These are phyloP conservation scores for Phytophthora sp. DNA, from an alignment of 352 stramenopile species.

Conservation along the genomic window DNA sequence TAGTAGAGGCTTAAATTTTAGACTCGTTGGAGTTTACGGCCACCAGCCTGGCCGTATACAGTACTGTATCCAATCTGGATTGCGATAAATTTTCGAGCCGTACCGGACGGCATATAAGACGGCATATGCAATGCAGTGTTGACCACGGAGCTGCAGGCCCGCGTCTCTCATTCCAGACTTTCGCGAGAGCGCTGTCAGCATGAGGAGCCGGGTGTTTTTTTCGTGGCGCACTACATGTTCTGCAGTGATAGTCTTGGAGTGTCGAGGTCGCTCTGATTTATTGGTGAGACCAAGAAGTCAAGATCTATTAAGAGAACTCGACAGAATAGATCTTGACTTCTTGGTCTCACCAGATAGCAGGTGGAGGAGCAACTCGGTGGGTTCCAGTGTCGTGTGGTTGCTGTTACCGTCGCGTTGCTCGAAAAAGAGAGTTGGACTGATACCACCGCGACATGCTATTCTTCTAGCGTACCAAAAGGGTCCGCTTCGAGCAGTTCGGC, in stretches of 20 bases:
- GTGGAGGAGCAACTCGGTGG: conserved; percentile 14
- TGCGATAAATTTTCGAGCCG: conserved; percentile 8
- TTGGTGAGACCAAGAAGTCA: conserved; percentile 10
- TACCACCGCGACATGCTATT: conserved; percentile 18
- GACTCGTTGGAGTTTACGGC: conserved; percentile 7
- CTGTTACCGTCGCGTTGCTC: conserved; percentile 17
- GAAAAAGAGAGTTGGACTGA: conserved; percentile 17
- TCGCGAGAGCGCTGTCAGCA: neutral
- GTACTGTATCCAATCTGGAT: conserved; percentile 12
- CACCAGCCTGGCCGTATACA: neutral
- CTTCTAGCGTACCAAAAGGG: conserved; percentile 3
- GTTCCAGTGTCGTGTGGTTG: conserved; percentile 28
- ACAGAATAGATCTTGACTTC: no score
- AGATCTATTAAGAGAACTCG: no score
- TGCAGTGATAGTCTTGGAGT: neutral
- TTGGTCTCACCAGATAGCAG: no score
- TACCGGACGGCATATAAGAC: neutral
- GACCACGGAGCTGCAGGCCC: neutral
- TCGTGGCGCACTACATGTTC: neutral
- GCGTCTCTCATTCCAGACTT: neutral
- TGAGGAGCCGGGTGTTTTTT: neutral
- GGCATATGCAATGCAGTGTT: neutral
- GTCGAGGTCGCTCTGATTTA: conserved; percentile 1
- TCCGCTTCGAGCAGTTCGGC: neutral
- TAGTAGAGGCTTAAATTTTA: neutral